phyloP scores from a whole-genome alignment of 805 yeast species.

The Saccharomycopsis babjevae region DNA sequence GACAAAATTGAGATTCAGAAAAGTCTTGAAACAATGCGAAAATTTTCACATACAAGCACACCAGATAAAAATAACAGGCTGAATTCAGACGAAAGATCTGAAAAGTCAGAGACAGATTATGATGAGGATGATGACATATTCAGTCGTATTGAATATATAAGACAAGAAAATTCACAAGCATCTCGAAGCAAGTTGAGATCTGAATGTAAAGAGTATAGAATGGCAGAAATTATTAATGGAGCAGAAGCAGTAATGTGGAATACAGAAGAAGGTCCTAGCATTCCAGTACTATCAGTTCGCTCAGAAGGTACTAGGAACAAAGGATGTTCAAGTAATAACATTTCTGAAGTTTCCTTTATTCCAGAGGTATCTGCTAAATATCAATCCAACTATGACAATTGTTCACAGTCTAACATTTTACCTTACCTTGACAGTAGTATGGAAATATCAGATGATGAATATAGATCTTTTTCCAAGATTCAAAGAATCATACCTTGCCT shows the following conservation, averaged over 20 bases:
- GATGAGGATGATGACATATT: not conserved
- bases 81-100: not conserved
- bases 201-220: not conserved
- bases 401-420: not conserved
- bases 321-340: not conserved
- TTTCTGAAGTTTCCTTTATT: not conserved
- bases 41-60: not conserved
- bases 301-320: not conserved
- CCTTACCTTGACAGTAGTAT: not conserved
- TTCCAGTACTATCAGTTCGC: not conserved
- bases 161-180: not conserved
- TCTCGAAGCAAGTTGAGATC: not conserved
- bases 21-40: constrained; percentile 10
- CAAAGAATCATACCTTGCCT: constrained; percentile 21
- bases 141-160: not conserved
- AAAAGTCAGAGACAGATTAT: not conserved
- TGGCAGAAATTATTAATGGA: not conserved
- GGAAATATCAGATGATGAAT: not conserved
- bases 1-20: not conserved
- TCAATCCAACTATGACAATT: not conserved
- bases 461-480: not conserved
- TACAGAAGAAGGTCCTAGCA: not conserved
- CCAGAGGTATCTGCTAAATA: not conserved
- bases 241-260: not conserved
- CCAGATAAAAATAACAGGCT: not conserved